Evolutionary conservation across 75 land plant species (phyloP), one percentile per base, ranked within the genome.

Genomic region (Selaginella tamariscina): DNA sequence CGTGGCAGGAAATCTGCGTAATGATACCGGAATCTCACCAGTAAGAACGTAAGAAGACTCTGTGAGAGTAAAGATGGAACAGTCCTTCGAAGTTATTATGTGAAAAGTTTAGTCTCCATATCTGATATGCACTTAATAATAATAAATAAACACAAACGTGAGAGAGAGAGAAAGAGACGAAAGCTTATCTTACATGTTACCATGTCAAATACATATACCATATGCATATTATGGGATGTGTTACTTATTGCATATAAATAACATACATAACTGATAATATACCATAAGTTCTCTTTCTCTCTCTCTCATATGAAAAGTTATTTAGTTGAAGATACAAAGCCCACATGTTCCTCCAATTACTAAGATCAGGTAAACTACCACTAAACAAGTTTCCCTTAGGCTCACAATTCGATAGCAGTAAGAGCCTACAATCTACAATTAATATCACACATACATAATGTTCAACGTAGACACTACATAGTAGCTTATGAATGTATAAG

Each of bases 251-350:
- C n/a, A n/a, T n/a, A n/a, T n/a, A n/a, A n/a, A n/a, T n/a, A n/a
- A n/a, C n/a, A n/a, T n/a, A n/a, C n/a, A n/a, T n/a, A n/a, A n/a
- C n/a, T n/a, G n/a, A n/a, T n/a, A n/a, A n/a, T n/a, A n/a, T n/a
- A n/a, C n/a, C n/a, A n/a, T n/a, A n/a, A n/a, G n/a, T n/a, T n/a
- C n/a, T n/a, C n/a, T n/a, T n/a, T n/a, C n/a, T n/a, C n/a, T n/a
- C n/a, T n/a, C n/a, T n/a, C n/a, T n/a, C n/a, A n/a, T n/a, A n/a
- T n/a, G n/a, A n/a, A n/a, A n/a, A n/a, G 66, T 32, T 27, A 62
- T 88, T 88, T 69, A 67, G 32, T 20, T 85, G 78, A 21, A 88
- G 79, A 28, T 79, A 88, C 56, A 88, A 82, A 5, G 82, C 75
- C 66, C 78, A 81, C 24, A 88, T 72, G 0, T 76, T 39, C 0